These are phyloP conservation scores for Fusarium floridanum DNA, from an alignment of 2,329 filamentous ascomycete species.

Conservation along the genomic window DNA sequence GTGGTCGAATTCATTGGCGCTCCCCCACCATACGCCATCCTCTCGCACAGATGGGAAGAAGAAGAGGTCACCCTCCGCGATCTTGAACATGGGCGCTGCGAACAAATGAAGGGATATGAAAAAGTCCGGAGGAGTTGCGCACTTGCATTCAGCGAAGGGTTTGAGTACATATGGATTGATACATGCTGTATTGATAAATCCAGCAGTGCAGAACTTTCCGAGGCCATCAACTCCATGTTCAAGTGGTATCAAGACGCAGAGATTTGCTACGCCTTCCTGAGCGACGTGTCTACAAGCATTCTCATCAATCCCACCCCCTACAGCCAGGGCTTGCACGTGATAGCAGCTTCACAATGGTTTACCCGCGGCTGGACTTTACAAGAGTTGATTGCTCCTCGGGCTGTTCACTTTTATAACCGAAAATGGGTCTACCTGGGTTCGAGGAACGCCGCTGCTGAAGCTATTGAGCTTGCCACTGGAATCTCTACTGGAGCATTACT, in stretches of 20 bases:
- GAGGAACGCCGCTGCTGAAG: not conserved
- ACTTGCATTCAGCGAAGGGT: not conserved
- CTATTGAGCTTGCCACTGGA: not conserved
- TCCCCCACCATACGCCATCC: not conserved
- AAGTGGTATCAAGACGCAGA: not conserved
- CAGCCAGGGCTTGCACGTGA: not conserved
- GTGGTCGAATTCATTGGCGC: not conserved
- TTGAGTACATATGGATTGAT: not conserved
- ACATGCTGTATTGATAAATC: not conserved
- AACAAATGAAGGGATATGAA: not conserved
- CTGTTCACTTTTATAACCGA: not conserved
- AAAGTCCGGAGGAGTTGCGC: not conserved
- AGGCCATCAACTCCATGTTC: not conserved
- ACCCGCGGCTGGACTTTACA: not conserved
- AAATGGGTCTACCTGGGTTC: not conserved
- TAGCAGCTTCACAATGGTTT: not conserved
- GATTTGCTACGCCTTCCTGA: not conserved
- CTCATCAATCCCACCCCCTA: not conserved
- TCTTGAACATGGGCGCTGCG: not conserved
- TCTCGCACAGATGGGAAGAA: not conserved
- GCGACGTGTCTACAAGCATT: not conserved
- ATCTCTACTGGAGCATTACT: not conserved
- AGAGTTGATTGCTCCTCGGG: not conserved
- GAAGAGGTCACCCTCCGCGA: not conserved
- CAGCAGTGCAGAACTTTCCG: not conserved